Percentiles rank a stretch among this genome's conserved stretches.
Evolutionary conservation across 2,329 filamentous ascomycete species (phyloP).

Genomic region (Fusarium napiforme): DNA sequence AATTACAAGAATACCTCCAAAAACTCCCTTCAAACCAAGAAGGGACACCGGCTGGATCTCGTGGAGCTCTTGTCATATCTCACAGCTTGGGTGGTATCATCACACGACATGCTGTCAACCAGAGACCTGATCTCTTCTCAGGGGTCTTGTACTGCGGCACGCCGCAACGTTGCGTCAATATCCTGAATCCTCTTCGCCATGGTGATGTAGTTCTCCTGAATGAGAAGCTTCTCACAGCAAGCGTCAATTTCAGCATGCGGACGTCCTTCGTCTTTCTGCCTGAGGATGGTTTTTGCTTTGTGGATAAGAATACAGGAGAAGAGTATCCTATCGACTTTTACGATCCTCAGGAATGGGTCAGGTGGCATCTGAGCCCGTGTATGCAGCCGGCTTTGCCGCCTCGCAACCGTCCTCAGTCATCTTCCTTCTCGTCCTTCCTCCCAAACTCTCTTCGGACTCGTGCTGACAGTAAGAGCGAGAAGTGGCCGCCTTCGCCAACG

Average conservation of each 20-base stretch:
- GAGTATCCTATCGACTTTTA: constrained; percentile 88
- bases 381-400: constrained; percentile 74
- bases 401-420: constrained; percentile 53
- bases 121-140: constrained; percentile 83
- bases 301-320: constrained; percentile 83
- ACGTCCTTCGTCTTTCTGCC: constrained; percentile 88
- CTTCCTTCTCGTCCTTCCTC: constrained; percentile 61
- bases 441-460: constrained; percentile 58
- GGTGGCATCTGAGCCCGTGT: constrained; percentile 81
- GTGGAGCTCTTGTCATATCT: constrained; percentile 83
- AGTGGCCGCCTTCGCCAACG: constrained; percentile 33
- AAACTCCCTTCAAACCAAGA: constrained; percentile 78
- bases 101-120: constrained; percentile 87
- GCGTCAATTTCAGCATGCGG: constrained; percentile 91
- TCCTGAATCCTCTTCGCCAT: constrained; percentile 87
- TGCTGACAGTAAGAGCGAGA: constrained; percentile 56
- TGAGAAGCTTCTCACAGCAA: constrained; percentile 87
- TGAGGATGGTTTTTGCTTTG: constrained; percentile 86
- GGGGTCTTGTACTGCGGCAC: constrained; percentile 88
- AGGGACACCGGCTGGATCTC: constrained; percentile 60
- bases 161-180: constrained; percentile 89
- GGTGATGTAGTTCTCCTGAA: constrained; percentile 93
- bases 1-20: constrained; percentile 79
- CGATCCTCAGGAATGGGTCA: constrained; percentile 80
- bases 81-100: constrained; percentile 91